phyloP scores from a whole-genome alignment of 208 protist genomes.

The Leishmania guyanensis region DNA sequence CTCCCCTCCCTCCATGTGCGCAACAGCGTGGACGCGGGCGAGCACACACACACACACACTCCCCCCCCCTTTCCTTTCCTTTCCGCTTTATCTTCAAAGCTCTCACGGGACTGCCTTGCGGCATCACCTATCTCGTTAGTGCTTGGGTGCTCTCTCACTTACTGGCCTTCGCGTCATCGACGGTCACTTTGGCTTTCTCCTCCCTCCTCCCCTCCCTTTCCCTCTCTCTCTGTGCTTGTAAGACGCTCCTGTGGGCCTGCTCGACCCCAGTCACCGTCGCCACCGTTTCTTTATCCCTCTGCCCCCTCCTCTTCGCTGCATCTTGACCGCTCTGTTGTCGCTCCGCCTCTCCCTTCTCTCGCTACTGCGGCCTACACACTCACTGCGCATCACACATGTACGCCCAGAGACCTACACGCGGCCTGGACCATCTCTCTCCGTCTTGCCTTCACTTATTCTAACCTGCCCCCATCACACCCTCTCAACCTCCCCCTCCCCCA shows the following conservation, averaged over 20 bases:
- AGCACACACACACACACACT: too few species aligned
- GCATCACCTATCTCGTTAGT: background rate
- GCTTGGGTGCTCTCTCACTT: background rate
- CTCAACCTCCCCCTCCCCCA: background rate
- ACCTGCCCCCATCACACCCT: too few species aligned
- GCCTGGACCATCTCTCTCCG: too few species aligned
- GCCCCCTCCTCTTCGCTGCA: background rate
- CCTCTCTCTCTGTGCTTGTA: background rate
- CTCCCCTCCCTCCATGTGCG: background rate
- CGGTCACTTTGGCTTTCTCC: background rate
- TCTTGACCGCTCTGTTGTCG: constrained; percentile 1
- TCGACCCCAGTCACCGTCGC: background rate
- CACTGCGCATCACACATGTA: too few species aligned
- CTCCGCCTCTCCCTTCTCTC: background rate
- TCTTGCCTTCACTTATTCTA: too few species aligned
- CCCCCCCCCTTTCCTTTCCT: background rate
- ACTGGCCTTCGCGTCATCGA: background rate
- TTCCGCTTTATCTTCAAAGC: background rate
- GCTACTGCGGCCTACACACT: background rate
- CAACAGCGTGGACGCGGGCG: background rate
- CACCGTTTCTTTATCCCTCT: background rate
- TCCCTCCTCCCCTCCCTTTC: background rate
- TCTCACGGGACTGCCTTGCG: background rate
- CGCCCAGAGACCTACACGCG: too few species aligned
- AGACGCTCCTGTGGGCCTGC: background rate